phyloP scores from a whole-genome alignment of 2,329 filamentous ascomycete genomes.

The Beauveria sp. region DNA sequence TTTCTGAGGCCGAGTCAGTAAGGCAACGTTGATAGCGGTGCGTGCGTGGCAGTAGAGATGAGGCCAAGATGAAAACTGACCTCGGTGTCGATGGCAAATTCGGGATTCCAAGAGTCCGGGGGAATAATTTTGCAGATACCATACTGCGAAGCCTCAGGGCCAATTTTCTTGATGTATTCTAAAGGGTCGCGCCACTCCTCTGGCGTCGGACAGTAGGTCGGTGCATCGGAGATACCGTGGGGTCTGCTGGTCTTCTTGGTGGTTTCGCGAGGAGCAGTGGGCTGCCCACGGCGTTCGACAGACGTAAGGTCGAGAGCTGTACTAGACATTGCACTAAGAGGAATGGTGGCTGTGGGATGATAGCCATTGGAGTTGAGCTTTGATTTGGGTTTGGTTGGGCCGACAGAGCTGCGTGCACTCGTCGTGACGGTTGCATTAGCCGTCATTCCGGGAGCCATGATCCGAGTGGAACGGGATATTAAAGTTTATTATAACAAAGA shows the following conservation, averaged over 20 bases:
- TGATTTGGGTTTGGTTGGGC: conserved; percentile 39
- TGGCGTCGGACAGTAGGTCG: conserved; percentile 80
- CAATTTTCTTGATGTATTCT: conserved; percentile 87
- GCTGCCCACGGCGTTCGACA: conserved; percentile 84
- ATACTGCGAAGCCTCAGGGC: conserved; percentile 75
- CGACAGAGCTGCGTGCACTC: conserved; percentile 9
- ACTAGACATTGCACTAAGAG: conserved; percentile 50
- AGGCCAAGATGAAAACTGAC: conserved; percentile 36
- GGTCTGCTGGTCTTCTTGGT: conserved; percentile 71
- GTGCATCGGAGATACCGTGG: conserved; percentile 81
- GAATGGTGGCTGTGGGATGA: conserved; percentile 39
- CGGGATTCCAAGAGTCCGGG: conserved; percentile 86
- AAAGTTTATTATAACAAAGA: not conserved
- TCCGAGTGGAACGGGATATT: not conserved
- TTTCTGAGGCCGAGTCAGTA: conserved; percentile 46
- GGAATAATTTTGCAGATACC: conserved; percentile 95
- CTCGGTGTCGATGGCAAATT: conserved; percentile 95
- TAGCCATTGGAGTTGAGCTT: conserved; percentile 48
- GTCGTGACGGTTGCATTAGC: conserved; percentile 5
- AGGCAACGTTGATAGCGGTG: not conserved
- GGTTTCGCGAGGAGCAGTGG: conserved; percentile 66
- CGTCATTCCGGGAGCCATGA: conserved; percentile 9
- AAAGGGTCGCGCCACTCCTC: conserved; percentile 95
- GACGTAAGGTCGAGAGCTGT: conserved; percentile 73
- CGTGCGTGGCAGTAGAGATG: not conserved